A percentile compares a stretch with the other conserved stretches of the same genome.
Conservation (phyloP, 2,329 filamentous ascomycete species). For the Microcera coccophila region DNA sequence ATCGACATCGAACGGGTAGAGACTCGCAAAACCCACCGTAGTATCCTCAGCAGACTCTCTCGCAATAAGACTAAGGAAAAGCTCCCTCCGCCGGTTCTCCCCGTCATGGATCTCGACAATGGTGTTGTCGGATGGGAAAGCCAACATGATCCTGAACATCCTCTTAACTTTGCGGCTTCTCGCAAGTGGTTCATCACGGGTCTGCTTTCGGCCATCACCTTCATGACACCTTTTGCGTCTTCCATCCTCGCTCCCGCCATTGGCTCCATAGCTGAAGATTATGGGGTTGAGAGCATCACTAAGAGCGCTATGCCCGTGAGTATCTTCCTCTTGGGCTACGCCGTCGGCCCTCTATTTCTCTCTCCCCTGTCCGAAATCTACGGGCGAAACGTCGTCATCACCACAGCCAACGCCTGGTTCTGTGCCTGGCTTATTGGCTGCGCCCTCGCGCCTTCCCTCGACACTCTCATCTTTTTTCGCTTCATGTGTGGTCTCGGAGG, state of each 20-base stretch:
- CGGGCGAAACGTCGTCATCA: conserved; percentile 55
- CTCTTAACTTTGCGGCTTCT: conserved; percentile 52
- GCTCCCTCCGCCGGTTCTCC: conserved; percentile 37
- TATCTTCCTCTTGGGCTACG: conserved; percentile 59
- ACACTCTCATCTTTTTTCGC: conserved; percentile 54
- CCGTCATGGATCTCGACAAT: conserved; percentile 47
- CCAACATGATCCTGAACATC: conserved; percentile 54
- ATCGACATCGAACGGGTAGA: conserved; percentile 16
- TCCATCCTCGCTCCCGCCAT: conserved; percentile 56
- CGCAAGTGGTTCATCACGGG: conserved; percentile 57
- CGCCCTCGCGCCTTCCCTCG: conserved; percentile 53
- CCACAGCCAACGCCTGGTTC: conserved; percentile 56
- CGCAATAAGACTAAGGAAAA: conserved; percentile 27
- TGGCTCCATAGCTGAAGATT: conserved; percentile 41
- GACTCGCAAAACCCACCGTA: conserved; percentile 21
- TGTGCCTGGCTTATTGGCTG: conserved; percentile 62
- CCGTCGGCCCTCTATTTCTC: conserved; percentile 53
- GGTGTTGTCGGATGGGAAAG: conserved; percentile 59
- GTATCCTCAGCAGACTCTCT: conserved; percentile 23
- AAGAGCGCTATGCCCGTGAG: conserved; percentile 52
- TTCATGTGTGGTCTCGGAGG: conserved; percentile 58
- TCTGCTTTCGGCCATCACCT: conserved; percentile 57
- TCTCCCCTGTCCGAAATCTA: conserved; percentile 62
- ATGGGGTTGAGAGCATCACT: conserved; percentile 38
- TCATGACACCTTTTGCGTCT: conserved; percentile 63